These are phyloP conservation scores for Fomes fomentarius DNA, from an alignment of 1,284 basidiomycete species.

Conservation along the genomic window DNA sequence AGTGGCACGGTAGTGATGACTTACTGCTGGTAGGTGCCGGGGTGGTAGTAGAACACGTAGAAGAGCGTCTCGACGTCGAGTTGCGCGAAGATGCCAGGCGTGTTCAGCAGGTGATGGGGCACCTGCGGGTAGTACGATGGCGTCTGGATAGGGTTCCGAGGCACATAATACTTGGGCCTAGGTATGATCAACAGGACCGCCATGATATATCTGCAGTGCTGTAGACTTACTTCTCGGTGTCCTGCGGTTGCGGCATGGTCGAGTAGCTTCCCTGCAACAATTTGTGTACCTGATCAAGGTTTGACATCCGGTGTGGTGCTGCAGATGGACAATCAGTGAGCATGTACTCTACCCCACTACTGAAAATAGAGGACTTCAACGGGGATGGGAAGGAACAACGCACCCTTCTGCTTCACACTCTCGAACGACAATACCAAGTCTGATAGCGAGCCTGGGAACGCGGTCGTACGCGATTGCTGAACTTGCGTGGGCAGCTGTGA, in stretches of 20 bases:
- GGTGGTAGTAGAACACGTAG: slow-evolving; percentile 99
- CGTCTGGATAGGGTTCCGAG: slow-evolving; percentile 90
- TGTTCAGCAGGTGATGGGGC: slow-evolving; percentile 82
- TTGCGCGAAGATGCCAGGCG: slow-evolving; percentile 87
- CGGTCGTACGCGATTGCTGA: slow-evolving; percentile 40
- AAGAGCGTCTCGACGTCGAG: slow-evolving; percentile 98
- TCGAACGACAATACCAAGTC: slow-evolving; percentile 97
- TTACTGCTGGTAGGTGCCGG: slow-evolving; percentile 96
- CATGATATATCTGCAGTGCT: background rate
- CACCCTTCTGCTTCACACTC: slow-evolving; percentile 93
- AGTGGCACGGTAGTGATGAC: slow-evolving; percentile 29
- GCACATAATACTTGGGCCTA: slow-evolving; percentile 96
- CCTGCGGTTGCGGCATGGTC: slow-evolving; percentile 89
- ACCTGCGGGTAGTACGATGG: slow-evolving; percentile 96
- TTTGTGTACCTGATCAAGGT: slow-evolving; percentile 89
- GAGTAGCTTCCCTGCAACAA: slow-evolving; percentile 90
- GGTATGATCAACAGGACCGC: background rate
- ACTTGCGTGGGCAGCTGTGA: slow-evolving; percentile 36
- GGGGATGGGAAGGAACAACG: slow-evolving; percentile 27
- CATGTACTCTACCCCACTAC: background rate
- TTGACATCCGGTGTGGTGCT: slow-evolving; percentile 85
- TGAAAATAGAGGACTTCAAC: background rate
- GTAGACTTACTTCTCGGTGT: slow-evolving; percentile 85
- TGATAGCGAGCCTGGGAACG: slow-evolving; percentile 83
- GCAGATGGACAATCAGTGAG: slow-evolving; percentile 8